Evolutionary conservation across 1,139 yeast genomes (phyloP).

Genomic region (Scheffersomyces lignicola): DNA sequence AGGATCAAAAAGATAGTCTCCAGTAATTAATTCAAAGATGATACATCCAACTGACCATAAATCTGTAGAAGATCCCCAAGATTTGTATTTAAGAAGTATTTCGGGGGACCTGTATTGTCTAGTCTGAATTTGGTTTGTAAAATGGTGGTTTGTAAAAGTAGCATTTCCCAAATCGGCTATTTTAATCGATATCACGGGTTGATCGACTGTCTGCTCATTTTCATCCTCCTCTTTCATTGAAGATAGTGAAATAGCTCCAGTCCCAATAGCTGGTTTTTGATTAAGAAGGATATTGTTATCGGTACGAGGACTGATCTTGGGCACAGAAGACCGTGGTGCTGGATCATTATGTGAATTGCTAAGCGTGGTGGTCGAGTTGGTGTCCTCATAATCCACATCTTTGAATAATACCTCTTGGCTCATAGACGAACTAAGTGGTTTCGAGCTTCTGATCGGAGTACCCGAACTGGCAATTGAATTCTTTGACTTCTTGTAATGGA

Average conservation of each 20-base stretch:
- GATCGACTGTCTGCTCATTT: background rate
- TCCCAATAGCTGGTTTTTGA: constrained; percentile 1
- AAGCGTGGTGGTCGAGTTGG: background rate
- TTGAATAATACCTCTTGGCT: constrained; percentile 22
- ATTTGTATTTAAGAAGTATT: constrained; percentile 58
- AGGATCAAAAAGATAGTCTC: constrained; percentile 85
- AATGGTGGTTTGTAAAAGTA: constrained; percentile 70
- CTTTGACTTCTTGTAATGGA: constrained; percentile 22
- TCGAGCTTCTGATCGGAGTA: constrained; percentile 31
- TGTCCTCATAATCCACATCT: constrained; percentile 14
- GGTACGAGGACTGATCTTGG: background rate
- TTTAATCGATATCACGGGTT: constrained; percentile 33
- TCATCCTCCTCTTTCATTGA: constrained; percentile 4
- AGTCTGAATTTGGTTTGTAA: constrained; percentile 83
- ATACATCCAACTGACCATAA: constrained; percentile 85
- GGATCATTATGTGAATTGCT: background rate
- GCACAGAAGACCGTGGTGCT: background rate
- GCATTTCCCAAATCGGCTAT: constrained; percentile 89
- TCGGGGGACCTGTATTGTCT: constrained; percentile 87
- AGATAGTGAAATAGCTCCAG: constrained; percentile 1
- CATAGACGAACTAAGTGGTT: constrained; percentile 26
- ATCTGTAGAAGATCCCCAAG: constrained; percentile 86
- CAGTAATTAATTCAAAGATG: constrained; percentile 77
- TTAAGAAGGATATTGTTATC: background rate
- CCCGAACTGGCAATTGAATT: constrained; percentile 20